Base-by-base conservation (phyloP, 768 basidiomycete genomes). In the Termitomyces sp. region DNA sequence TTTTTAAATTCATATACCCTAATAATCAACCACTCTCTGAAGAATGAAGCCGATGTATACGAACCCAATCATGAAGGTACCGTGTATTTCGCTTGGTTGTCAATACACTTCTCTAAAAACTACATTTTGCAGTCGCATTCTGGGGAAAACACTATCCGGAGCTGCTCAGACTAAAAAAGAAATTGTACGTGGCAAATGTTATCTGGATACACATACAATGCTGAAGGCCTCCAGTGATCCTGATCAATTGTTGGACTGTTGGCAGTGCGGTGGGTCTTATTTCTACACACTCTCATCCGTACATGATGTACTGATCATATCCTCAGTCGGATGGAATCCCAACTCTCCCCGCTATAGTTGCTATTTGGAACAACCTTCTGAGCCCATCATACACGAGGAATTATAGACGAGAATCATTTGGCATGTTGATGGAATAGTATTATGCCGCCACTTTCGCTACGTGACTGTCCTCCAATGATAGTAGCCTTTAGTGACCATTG, bases 11-110 rank as follows among this genome's bases (percentile, higher is more conserved):
- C 33, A 37, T 30, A n/a, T 55, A n/a, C 33, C 37, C 47, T 53
- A 24, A 33, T 27, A 16, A 42, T 1, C 42, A 36, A 16, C 27
- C 12, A 16, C 30, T 20, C 53, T 40, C 39, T 9, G 1, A 58
- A 79, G 79, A 81, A 80, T 54, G 80, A 81, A 59, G 77, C 79
- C 1, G 80, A 80, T 62, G 76, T 79, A 9, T 72, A 80, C 53
- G 79, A 81, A 57, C 76, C 77, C 13, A 76, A 79, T 57, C 69
- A 74, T 57, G 64, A 79, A 70, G 72, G 77, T 78, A 59, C 26
- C 60, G 44, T 22, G 5, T 22, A 18, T 46, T 36, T 22, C n/a
- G 34, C 34, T 7, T 39, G 22, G 8, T 27, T 39, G 13, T 1
- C 26, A 4, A 27, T 22, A 20, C n/a, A 9, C n/a, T 3, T 9